These are phyloP conservation scores for Amyloporia xantha DNA, from an alignment of 768 basidiomycete species.

Conservation along the genomic window DNA sequence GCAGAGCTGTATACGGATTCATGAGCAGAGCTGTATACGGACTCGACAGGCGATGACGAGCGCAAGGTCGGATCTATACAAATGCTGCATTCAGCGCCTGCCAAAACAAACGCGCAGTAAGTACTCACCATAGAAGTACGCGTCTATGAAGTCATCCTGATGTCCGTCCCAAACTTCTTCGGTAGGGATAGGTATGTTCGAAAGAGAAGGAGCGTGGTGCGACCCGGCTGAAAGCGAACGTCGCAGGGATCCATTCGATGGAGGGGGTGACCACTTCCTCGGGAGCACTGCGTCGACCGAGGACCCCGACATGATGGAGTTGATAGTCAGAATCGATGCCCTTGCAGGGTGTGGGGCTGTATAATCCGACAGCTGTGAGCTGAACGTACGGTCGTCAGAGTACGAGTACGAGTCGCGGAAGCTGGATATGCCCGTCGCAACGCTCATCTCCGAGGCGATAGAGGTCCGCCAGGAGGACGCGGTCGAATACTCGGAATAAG, in stretches of 20 bases:
- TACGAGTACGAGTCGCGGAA: constrained; percentile 11
- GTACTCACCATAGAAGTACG: constrained; percentile 35
- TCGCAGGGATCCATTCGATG: constrained; percentile 8
- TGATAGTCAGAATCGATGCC: constrained; percentile 23
- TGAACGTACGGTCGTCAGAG: constrained; percentile 1
- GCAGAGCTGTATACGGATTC: constrained; percentile 3
- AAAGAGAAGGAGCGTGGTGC: constrained; percentile 8
- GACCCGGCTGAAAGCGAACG: constrained; percentile 18
- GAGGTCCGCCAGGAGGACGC: constrained; percentile 22
- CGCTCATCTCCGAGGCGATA: constrained; percentile 13
- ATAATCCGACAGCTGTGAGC: constrained; percentile 1
- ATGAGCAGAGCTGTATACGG: constrained; percentile 1
- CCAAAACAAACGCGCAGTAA: too few species aligned
- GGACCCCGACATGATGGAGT: constrained; percentile 22
- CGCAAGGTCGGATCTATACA: constrained; percentile 16
- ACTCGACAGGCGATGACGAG: constrained; percentile 6
- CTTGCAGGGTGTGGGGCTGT: constrained; percentile 5
- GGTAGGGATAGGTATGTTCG: constrained; percentile 12
- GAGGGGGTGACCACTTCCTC: constrained; percentile 12
- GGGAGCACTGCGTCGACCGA: constrained; percentile 26
- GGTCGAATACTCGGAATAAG: constrained; percentile 17
- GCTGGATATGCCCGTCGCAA: constrained; percentile 9
- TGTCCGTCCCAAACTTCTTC: constrained; percentile 23
- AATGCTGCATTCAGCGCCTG: background rate
- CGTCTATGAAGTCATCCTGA: constrained; percentile 32